Percentiles rank a stretch among this genome's conserved stretches.
Conservation (phyloP, 1,139 yeast genomes). For the Candida pseudocylindracea region DNA sequence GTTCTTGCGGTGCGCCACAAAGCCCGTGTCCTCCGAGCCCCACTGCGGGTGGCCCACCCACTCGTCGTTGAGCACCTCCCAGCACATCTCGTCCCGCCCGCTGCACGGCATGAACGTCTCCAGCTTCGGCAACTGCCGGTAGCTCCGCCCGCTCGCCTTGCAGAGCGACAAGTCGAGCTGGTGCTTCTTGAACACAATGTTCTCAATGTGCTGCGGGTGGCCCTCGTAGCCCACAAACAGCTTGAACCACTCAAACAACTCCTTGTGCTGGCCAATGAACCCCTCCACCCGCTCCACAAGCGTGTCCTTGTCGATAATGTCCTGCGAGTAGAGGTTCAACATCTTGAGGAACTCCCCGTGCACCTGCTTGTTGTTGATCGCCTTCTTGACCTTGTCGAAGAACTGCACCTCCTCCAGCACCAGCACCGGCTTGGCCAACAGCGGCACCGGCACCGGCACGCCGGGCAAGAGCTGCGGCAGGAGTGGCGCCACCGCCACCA, state of each 20-base stretch:
- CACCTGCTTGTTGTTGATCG: constrained; percentile 72
- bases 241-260: constrained; percentile 79
- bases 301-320: constrained; percentile 64
- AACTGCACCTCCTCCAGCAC: constrained; percentile 71
- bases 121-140: constrained; percentile 78
- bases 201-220: constrained; percentile 60
- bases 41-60: constrained; percentile 99
- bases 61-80: constrained; percentile 96
- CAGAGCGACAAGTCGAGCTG: constrained; percentile 75
- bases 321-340: constrained; percentile 71
- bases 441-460: constrained; percentile 69
- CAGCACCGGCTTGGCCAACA: constrained; percentile 25
- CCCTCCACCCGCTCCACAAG: constrained; percentile 71
- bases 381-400: constrained; percentile 82
- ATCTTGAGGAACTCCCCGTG: constrained; percentile 83
- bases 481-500: constrained; percentile 2
- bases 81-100: constrained; percentile 97
- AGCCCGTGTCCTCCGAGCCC: constrained; percentile 98
- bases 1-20: constrained; percentile 91
- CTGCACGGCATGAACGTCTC: constrained; percentile 97
- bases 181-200: constrained; percentile 74
- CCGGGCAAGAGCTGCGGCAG: constrained; percentile 64
- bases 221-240: constrained; percentile 76
- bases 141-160: constrained; percentile 81
- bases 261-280: constrained; percentile 61